Evolutionary conservation across 768 basidiomycete genomes (phyloP), one percentile per base, ranked within the genome.

Genomic region (Paxillus involutus): DNA sequence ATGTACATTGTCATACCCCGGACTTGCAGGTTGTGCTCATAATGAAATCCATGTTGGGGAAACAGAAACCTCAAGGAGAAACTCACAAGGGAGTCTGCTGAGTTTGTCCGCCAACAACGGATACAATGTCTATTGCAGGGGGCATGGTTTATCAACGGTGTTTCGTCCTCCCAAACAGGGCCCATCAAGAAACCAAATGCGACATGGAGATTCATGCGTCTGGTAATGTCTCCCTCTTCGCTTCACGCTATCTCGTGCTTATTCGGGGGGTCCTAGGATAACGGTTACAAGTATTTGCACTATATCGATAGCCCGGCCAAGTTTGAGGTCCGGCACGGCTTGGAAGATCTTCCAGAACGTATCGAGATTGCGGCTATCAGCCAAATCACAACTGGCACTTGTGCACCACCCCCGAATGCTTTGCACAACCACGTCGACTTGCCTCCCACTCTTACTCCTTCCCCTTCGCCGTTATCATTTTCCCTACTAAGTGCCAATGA

Each of bases 101-200:
- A 93, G 64, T 95, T 94, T 63, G 89, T 97, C 19, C 80, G 87
- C 40, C 86, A 89, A 66, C 94, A 97, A 70, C 80, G 94, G 49
- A 87, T 94, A 63, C 87, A 91, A 59, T 95, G 93, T 64, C 71
- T 97, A 37, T 73, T 92, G 44, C 88, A 93, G 66, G 94, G 94
- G 32, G 89, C 91, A 19, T 97, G 94, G 94, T 95, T 97, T 70
- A 82, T 91, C 58, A 93, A 88, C 62, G 92, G 85, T 1, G 72
- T 88, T 37, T 84, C 85, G 0, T 71, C 77, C 40, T 59, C 72
- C 24, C 63, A 73, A 14, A 78, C 79, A 16, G 67, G 65, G 10
- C 63, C 74, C 13, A 64, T 76, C 43, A 80, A 84, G 44, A 78
- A 86, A 41, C 83, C 85, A 2, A 79, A 70, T 29, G 77, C 83